Base-by-base conservation (phyloP, 2,329 filamentous ascomycete species). In the Phaeosphaeriaceae sp. region DNA sequence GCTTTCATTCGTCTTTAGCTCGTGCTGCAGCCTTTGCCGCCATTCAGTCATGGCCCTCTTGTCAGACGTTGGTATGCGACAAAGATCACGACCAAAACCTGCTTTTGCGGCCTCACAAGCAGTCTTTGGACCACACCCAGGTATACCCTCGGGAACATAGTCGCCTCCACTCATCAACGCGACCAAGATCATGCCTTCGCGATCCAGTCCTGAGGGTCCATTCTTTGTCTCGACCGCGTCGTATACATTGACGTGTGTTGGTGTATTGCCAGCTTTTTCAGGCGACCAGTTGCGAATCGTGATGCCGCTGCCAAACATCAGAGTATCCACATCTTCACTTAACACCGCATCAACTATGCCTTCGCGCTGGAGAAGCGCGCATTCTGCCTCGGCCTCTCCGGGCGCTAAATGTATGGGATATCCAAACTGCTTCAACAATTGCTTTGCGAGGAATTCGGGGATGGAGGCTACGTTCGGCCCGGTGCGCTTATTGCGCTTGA, bases 161-260 rank as follows among this genome's bases (percentile, higher is more conserved):
- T 99, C 95, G 7, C 95, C 95, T 7, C 95, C 95, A 67, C 93
- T 97, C 86, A 99, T 93, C 61, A 99, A 81, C 0, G 95, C 95
- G 20, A 98, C 90, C 13, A 99, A 80, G 21, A 98, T 90, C 93
- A 99, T 96, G 0, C 93, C 94, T 62, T 95, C 89, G 20, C 90
- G 84, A 69, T 93, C 91, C 47, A 98, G 81, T 0, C 89, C 90
- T 1, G 85, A 82, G 1, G 77, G 81, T 56, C 55, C 80, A n/a
- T 79, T 76, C 66, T 82, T 83, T 0, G 88, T 85, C 40, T 85
- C 81, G 11, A 83, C 76, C 0, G 86, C 86, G 56, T 92, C 87
- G 74, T 97, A 96, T 48, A 96, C 81, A 45, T 89, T 91, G 53
- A 98, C 89, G 71, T 98, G 95, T 0, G 94, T 97, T 0, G 93